Percentiles rank a stretch among this genome's conserved stretches.
These are phyloP conservation scores for Alternaria conjuncta DNA, from an alignment of 2,329 filamentous ascomycete genomes.

Conservation along the genomic window DNA sequence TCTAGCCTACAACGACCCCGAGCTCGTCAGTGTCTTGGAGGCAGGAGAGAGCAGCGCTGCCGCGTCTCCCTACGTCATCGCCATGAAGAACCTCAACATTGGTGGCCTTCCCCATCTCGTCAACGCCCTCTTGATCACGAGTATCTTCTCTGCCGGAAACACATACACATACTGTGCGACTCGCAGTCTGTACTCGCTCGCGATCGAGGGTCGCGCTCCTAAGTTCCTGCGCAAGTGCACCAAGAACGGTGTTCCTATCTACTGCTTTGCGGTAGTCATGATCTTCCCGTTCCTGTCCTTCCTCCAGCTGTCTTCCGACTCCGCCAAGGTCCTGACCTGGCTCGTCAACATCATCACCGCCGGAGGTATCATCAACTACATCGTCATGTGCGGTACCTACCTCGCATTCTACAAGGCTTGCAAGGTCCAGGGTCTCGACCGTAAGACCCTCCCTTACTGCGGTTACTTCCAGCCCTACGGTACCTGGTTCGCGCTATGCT, in stretches of 20 bases:
- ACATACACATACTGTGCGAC: conserved; percentile 63
- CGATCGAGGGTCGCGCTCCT: conserved; percentile 61
- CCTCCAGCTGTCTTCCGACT: conserved; percentile 70
- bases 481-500: conserved; percentile 56
- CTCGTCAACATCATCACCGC: conserved; percentile 75
- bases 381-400: conserved; percentile 64
- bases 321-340: conserved; percentile 74
- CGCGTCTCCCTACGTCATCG: conserved; percentile 69
- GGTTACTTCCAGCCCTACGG: conserved; percentile 59
- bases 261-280: conserved; percentile 71
- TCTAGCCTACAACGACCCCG: conserved; percentile 71
- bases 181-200: conserved; percentile 60
- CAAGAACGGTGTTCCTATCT: conserved; percentile 72
- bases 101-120: conserved; percentile 63
- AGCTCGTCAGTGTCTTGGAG: conserved; percentile 63
- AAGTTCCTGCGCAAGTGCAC: conserved; percentile 65
- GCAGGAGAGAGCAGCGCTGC: conserved; percentile 52
- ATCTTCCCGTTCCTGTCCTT: conserved; percentile 74
- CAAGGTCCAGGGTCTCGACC: conserved; percentile 56
- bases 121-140: conserved; percentile 63
- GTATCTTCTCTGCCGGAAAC: conserved; percentile 63
- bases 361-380: conserved; percentile 61
- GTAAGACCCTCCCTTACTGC: conserved; percentile 57
- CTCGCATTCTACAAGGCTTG: conserved; percentile 63
- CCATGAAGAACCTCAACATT: conserved; percentile 63